Conservation (phyloP, 805 yeast genomes). For the Starmerella stellata region DNA sequence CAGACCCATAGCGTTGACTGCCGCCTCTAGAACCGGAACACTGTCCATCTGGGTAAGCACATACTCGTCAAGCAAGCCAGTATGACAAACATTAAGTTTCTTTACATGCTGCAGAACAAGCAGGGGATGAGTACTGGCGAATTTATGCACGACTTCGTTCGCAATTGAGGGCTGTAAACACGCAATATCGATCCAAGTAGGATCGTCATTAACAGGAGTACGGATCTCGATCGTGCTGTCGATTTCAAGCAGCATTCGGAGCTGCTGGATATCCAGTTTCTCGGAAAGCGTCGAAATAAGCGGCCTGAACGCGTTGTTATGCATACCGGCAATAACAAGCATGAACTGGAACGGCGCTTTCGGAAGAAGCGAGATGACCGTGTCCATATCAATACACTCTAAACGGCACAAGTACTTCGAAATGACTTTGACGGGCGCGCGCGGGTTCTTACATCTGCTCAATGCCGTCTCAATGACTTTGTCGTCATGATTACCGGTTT, state of each 20-base stretch:
- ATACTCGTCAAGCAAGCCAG: neutral
- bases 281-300: neutral
- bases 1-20: constrained; percentile 6
- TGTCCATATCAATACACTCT: neutral
- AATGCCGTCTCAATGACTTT: neutral
- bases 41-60: neutral
- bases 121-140: neutral
- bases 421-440: neutral
- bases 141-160: neutral
- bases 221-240: neutral
- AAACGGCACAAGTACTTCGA: neutral
- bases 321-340: neutral
- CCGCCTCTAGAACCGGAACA: constrained; percentile 4
- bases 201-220: neutral
- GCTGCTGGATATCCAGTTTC: neutral
- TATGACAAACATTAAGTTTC: neutral
- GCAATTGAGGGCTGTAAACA: neutral
- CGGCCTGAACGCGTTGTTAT: neutral
- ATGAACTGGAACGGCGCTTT: neutral
- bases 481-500: constrained; percentile 5
- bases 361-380: neutral
- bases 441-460: neutral
- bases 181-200: neutral
- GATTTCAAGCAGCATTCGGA: neutral
- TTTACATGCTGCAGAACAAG: neutral